A percentile compares a stretch with the other conserved stretches of the same genome.
Evolutionary conservation across 148 eudicot species (phyloP).

Genomic region (Silene uniflora): DNA sequence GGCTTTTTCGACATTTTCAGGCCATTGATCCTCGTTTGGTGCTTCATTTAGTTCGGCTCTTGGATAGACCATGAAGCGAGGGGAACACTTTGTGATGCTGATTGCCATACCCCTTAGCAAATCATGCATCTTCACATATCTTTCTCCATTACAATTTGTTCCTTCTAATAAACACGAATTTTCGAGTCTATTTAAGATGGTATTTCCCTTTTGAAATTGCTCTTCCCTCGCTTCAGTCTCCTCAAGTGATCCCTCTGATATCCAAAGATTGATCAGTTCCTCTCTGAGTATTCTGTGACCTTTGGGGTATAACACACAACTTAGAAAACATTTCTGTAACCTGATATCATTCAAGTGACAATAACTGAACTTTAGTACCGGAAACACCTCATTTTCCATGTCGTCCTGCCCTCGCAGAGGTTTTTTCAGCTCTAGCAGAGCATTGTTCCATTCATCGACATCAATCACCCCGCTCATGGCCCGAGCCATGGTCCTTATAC

Average conservation of each 20-base stretch:
- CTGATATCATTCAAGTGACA: constrained; percentile 19
- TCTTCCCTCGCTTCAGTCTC: constrained; percentile 12
- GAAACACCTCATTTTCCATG: constrained; percentile 27
- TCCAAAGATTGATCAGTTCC: constrained; percentile 21
- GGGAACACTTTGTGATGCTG: constrained; percentile 2
- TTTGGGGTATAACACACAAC: constrained; percentile 26
- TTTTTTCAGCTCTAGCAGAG: constrained; percentile 4
- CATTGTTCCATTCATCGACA: constrained; percentile 8
- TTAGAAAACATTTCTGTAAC: constrained; percentile 27
- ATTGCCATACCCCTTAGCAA: constrained; percentile 17
- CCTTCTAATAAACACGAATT: constrained; percentile 16
- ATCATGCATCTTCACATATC: constrained; percentile 18
- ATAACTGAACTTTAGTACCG: constrained; percentile 22
- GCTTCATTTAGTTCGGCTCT: constrained; percentile 14
- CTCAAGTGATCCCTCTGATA: constrained; percentile 25
- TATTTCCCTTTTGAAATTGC: constrained; percentile 25
- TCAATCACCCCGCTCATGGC: constrained; percentile 11
- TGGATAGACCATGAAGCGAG: constrained; percentile 25
- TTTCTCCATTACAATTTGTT: background rate
- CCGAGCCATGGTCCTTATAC: constrained; percentile 12
- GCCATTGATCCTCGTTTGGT: constrained; percentile 25
- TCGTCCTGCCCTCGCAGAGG: constrained; percentile 10
- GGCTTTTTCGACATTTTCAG: constrained; percentile 26
- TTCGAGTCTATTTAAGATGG: constrained; percentile 28
- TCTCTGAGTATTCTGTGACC: constrained; percentile 17